phyloP scores from a whole-genome alignment of 768 basidiomycete genomes.

The Solioccasus polychromus region DNA sequence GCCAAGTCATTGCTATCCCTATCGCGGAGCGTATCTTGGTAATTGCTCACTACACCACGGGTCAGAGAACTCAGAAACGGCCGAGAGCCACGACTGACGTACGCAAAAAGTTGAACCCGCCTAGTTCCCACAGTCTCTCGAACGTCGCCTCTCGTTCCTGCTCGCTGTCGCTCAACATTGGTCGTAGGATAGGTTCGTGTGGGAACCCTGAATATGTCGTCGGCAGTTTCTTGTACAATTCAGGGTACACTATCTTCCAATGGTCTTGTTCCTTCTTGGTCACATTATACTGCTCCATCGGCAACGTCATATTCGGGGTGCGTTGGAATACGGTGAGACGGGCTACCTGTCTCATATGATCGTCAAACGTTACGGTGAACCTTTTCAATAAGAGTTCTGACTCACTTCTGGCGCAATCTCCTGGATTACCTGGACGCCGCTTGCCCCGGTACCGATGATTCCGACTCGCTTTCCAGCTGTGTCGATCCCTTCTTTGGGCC shows the following conservation, averaged over 20 bases:
- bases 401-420: not conserved
- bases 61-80: not conserved
- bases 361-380: not conserved
- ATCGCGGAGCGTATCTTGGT: not conserved
- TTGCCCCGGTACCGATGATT: not conserved
- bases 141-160: not conserved
- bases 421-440: not conserved
- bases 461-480: not conserved
- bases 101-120: not conserved
- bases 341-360: not conserved
- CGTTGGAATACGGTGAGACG: conserved; percentile 3
- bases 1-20: not conserved
- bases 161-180: not conserved
- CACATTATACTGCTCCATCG: not conserved
- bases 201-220: not conserved
- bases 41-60: not conserved
- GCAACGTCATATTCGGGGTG: conserved; percentile 1
- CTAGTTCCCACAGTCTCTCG: not conserved
- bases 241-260: not conserved
- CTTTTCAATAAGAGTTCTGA: not conserved
- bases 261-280: not conserved
- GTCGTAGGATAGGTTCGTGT: not conserved
- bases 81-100: not conserved
- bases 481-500: conserved; percentile 4
- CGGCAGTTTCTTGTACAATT: not conserved